Conservation (phyloP, 1,284 basidiomycete species). For the Coriolopsis trogii region DNA sequence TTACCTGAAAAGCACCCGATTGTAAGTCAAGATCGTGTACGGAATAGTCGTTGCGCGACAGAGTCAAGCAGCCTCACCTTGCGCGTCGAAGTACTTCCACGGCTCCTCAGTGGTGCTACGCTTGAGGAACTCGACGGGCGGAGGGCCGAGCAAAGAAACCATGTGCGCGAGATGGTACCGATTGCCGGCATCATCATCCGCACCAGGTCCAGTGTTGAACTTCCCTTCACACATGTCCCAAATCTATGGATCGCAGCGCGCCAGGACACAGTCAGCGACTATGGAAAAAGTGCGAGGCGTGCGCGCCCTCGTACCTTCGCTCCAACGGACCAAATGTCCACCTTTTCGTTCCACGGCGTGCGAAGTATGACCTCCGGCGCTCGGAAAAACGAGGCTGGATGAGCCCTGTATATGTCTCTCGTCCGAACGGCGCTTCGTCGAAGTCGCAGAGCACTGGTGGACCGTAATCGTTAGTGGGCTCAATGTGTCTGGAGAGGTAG, state of each 20-base stretch:
- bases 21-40: no score
- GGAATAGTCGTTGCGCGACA: no score
- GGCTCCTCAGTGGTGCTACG: slow-evolving; percentile 12
- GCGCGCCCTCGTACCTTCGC: slow-evolving; percentile 21
- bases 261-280: neutral
- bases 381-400: slow-evolving; percentile 25
- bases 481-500: slow-evolving; percentile 11
- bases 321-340: slow-evolving; percentile 34
- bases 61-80: no score
- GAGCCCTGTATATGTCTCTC: slow-evolving; percentile 13
- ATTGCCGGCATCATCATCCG: slow-evolving; percentile 16
- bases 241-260: slow-evolving; percentile 9
- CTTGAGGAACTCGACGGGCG: slow-evolving; percentile 21
- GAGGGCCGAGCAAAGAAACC: slow-evolving; percentile 29
- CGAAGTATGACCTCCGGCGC: slow-evolving; percentile 24
- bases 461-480: slow-evolving; percentile 11
- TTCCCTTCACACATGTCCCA: slow-evolving; percentile 25
- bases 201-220: slow-evolving; percentile 22
- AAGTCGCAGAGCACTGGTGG: slow-evolving; percentile 22
- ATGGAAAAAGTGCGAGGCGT: neutral
- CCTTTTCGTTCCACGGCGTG: slow-evolving; percentile 24
- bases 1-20: no score
- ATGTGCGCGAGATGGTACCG: slow-evolving; percentile 28
- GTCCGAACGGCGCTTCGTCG: slow-evolving; percentile 21
- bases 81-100: slow-evolving; percentile 19